A percentile compares a stretch with the other conserved stretches of the same genome.
These are phyloP conservation scores for Coccomyxa sp. DNA, from an alignment of 139 green algal species.

Conservation along the genomic window DNA sequence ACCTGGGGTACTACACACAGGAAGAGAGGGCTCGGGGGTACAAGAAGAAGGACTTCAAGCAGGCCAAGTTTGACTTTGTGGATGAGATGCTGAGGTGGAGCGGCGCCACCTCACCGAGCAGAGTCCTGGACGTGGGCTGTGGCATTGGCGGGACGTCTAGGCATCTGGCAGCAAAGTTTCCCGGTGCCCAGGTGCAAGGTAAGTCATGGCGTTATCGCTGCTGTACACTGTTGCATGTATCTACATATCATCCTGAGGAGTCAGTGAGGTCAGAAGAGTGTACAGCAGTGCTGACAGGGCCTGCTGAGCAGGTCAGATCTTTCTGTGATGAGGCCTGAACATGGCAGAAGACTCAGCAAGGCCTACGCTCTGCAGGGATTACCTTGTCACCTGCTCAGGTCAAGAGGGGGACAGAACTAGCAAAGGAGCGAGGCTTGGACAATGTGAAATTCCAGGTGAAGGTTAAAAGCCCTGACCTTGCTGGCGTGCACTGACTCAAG, in stretches of 20 bases:
- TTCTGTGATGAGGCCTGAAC: no score
- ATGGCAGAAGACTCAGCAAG: no score
- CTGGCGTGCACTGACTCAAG: not conserved
- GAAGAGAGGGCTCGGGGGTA: conserved; percentile 65
- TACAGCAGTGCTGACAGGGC: no score
- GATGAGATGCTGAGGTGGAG: conserved; percentile 81
- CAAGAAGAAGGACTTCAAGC: conserved; percentile 87
- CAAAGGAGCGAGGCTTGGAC: conserved; percentile 59
- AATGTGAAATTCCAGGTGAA: conserved; percentile 68
- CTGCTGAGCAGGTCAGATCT: no score
- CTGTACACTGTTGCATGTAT: no score
- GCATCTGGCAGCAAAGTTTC: conserved; percentile 75
- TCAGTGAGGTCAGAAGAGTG: no score
- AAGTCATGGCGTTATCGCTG: no score
- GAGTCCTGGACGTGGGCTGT: conserved; percentile 90
- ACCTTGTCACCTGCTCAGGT: conserved; percentile 88
- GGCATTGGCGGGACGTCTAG: conserved; percentile 89
- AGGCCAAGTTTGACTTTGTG: conserved; percentile 92
- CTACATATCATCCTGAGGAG: no score
- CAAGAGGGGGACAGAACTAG: conserved; percentile 74
- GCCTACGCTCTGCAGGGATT: conserved; percentile 74
- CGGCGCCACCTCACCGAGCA: conserved; percentile 27
- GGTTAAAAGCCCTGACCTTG: not conserved
- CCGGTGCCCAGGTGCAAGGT: conserved; percentile 64
- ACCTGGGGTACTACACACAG: conserved; percentile 86